phyloP scores from a whole-genome alignment of 306 rosid species.

The Mimosa bimucronata region DNA sequence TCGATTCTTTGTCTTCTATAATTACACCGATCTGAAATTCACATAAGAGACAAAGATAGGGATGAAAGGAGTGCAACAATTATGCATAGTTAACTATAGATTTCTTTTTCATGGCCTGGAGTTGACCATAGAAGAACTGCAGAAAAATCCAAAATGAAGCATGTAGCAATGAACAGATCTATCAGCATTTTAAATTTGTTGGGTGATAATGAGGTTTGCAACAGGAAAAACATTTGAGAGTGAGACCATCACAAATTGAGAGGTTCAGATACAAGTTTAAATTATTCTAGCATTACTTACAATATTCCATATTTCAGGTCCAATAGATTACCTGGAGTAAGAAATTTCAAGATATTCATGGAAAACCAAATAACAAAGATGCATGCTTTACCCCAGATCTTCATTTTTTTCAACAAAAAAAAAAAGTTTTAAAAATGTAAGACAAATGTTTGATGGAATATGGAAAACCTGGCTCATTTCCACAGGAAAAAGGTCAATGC shows the following conservation, averaged over 20 bases:
- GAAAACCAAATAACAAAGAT: not conserved
- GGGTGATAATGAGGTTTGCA: slow-evolving; percentile 11
- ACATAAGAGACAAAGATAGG: slow-evolving; percentile 23
- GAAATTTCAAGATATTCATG: slow-evolving; percentile 11
- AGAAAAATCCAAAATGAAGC: slow-evolving; percentile 19
- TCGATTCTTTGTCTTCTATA: slow-evolving; percentile 84
- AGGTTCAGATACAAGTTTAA: not conserved
- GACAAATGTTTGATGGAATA: slow-evolving; percentile 11
- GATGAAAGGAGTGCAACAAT: slow-evolving; percentile 28
- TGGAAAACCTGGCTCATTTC: not conserved
- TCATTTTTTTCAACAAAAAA: not conserved
- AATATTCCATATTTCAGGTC: not conserved
- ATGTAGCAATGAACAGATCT: slow-evolving; percentile 19
- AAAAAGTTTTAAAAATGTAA: slow-evolving; percentile 1
- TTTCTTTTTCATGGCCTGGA: not conserved
- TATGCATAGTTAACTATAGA: slow-evolving; percentile 22
- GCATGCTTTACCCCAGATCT: slow-evolving; percentile 24
- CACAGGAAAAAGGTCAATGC: not conserved
- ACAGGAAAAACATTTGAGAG: not conserved
- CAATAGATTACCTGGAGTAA: slow-evolving; percentile 21
- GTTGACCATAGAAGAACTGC: not conserved
- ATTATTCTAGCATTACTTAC: slow-evolving; percentile 3
- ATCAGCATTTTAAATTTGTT: not conserved
- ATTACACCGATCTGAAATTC: slow-evolving; percentile 80
- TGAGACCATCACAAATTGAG: slow-evolving; percentile 1